Percentiles rank a stretch among this genome's conserved stretches.
Conservation (phyloP, 2,329 filamentous ascomycete species). For the Coniochaeta sp. region DNA sequence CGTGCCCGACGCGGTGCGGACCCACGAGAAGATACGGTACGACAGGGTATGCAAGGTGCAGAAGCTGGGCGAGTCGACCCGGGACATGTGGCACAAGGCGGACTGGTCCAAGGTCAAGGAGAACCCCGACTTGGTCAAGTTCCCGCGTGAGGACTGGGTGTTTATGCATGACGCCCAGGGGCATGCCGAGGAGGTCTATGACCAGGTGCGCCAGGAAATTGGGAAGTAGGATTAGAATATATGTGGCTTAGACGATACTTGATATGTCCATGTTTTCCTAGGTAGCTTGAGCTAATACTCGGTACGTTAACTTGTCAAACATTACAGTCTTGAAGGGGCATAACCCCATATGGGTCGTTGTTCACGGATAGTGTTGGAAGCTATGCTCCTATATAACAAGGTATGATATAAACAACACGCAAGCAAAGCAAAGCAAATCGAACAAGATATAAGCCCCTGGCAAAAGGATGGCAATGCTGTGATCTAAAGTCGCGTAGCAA, state of each 20-base stretch:
- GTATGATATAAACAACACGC: too few relatives aligned
- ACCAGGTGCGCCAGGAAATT: slow-evolving; percentile 21
- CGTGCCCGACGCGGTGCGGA: slow-evolving; percentile 30
- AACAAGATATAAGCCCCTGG: too few relatives aligned
- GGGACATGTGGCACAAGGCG: slow-evolving; percentile 45
- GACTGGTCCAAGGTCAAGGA: slow-evolving; percentile 39
- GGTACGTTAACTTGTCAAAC: too few relatives aligned
- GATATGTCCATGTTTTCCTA: not conserved
- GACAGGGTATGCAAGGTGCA: slow-evolving; percentile 38
- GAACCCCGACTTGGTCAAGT: slow-evolving; percentile 37
- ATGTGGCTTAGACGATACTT: not conserved
- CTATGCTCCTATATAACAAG: too few relatives aligned
- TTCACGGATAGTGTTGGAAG: too few relatives aligned
- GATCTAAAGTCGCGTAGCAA: too few relatives aligned
- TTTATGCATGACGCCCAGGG: slow-evolving; percentile 42
- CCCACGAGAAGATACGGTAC: slow-evolving; percentile 38
- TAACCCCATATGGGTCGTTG: too few relatives aligned
- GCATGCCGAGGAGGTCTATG: slow-evolving; percentile 30
- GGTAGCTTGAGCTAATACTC: too few relatives aligned
- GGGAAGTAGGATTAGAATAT: not conserved
- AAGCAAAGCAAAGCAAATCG: too few relatives aligned
- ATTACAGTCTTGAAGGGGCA: too few relatives aligned
- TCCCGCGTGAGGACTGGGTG: slow-evolving; percentile 45
- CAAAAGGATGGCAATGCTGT: too few relatives aligned
- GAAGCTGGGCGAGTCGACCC: slow-evolving; percentile 36